Percentiles rank a stretch among this genome's conserved stretches.
phyloP scores from a whole-genome alignment of 768 basidiomycete genomes.

The Russula sp. region DNA sequence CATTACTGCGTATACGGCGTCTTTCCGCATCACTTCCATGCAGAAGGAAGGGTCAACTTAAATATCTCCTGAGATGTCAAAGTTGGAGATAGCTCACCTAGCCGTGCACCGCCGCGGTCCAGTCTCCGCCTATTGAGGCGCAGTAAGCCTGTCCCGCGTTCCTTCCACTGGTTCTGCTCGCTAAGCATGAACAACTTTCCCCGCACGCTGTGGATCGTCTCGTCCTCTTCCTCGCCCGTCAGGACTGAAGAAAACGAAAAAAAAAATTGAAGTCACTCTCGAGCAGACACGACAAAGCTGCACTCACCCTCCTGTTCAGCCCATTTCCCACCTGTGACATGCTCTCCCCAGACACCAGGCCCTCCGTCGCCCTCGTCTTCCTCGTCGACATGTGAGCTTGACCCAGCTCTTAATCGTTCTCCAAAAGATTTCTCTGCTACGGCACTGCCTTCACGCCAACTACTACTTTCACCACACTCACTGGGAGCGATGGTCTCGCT shows the following conservation, averaged over 20 bases:
- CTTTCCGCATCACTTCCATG: slow-evolving; percentile 71
- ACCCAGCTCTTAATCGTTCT: slow-evolving; percentile 53
- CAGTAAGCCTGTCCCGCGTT: slow-evolving; percentile 64
- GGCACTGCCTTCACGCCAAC: slow-evolving; percentile 1
- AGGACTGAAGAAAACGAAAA: slow-evolving; percentile 37
- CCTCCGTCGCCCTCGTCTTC: slow-evolving; percentile 33
- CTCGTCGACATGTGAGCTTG: slow-evolving; percentile 41
- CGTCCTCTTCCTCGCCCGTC: slow-evolving; percentile 80
- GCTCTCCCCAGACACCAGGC: slow-evolving; percentile 40
- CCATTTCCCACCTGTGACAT: slow-evolving; percentile 39
- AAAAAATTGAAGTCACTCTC: not conserved
- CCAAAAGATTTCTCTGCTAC: slow-evolving; percentile 39
- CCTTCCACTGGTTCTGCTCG: slow-evolving; percentile 61
- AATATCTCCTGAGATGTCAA: not conserved
- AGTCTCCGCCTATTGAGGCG: slow-evolving; percentile 58
- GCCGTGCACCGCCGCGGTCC: slow-evolving; percentile 62
- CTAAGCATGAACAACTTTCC: slow-evolving; percentile 65
- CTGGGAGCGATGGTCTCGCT: slow-evolving; percentile 20
- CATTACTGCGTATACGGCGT: slow-evolving; percentile 68
- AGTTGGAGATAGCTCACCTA: slow-evolving; percentile 38
- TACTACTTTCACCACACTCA: slow-evolving; percentile 21
- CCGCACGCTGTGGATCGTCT: slow-evolving; percentile 66
- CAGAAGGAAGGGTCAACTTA: not conserved
- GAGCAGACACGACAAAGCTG: not conserved
- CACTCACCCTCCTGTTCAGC: slow-evolving; percentile 62